Evolutionary conservation across 345 rosid genomes (phyloP).

Genomic region (Hirschfeldia incana): DNA sequence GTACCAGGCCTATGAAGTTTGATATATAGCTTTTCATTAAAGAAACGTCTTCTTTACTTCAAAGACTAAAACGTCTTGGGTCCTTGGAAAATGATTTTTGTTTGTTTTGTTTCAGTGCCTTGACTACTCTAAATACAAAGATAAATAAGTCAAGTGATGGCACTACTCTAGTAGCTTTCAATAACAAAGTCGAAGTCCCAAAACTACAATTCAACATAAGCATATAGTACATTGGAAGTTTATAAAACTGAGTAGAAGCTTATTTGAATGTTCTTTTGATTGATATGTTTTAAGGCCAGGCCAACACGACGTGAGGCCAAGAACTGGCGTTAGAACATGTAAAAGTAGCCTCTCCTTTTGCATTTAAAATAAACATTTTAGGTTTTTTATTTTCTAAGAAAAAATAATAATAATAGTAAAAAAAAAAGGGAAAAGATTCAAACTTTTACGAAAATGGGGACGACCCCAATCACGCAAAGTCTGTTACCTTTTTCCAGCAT

Average conservation of each 20-base stretch:
- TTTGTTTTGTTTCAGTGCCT: not conserved
- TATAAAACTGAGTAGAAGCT: conserved; percentile 25
- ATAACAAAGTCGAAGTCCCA: conserved; percentile 12
- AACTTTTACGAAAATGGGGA: conserved; percentile 50
- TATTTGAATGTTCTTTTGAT: conserved; percentile 32
- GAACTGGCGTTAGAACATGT: conserved; percentile 53
- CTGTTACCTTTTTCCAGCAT: conserved; percentile 48
- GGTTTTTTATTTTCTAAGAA: not conserved
- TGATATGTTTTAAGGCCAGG: conserved; percentile 49
- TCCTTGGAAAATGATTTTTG: conserved; percentile 18
- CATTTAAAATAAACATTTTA: conserved; percentile 30
- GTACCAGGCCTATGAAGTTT: not conserved
- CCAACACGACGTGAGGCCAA: conserved; percentile 39
- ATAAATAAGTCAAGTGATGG: conserved; percentile 19
- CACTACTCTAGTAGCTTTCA: conserved; percentile 26
- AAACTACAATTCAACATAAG: not conserved
- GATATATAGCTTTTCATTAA: not conserved
- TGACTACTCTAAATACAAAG: conserved; percentile 9
- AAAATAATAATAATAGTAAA: conserved; percentile 18
- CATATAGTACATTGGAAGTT: not conserved
- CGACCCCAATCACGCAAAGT: conserved; percentile 47
- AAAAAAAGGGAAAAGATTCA: conserved; percentile 37
- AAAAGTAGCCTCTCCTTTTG: conserved; percentile 40
- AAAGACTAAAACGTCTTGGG: conserved; percentile 2
- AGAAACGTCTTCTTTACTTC: conserved; percentile 26